Evolutionary conservation across 495 filamentous ascomycete genomes (phyloP), one percentile per base, ranked within the genome.

Genomic region (Parathielavia hyrcaniae): DNA sequence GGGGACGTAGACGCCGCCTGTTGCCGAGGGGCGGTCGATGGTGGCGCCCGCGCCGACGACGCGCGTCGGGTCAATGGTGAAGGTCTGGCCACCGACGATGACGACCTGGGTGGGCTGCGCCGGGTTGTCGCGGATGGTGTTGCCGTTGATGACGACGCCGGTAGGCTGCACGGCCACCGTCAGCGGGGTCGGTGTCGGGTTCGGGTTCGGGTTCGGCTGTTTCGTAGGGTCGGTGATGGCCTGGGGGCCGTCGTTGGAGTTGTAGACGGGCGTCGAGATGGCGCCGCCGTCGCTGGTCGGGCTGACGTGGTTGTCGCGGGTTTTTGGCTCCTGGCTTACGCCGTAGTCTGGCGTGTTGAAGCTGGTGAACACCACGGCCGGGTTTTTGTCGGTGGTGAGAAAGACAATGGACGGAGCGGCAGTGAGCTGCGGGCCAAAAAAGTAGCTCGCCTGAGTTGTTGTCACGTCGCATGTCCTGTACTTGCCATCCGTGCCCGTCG

Each of bases 381-480:
- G 76, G 45, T 79, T 79, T 58, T 77, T 79, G 50, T 78, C 76
- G 11, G 76, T 79, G 13, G 75, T 77, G 43, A 73, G 49, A 40
- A 77, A 66, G 13, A 64, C 71, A 40, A 78, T 55, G 10, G 70
- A 34, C 1, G 50, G 54, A 3, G 51, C 50, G 13, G 13, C 40
- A 41, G 30, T 50, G 10, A 53, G 61, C 44, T 63, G 55, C 1
- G 53, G 11, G 20, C 64, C 63, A 17, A 57, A 70, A 11, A n/a
- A 17, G 22, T n/a, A 65, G 22, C 50, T 62, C 17, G 58, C 49
- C n/a, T 60, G 64, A 4, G 60, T 59, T 6, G 55, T 60, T 1
- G 62, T 64, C 10, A 61, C 55, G 13, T 46, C 57, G 62, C 64
- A 69, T 17, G 60, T 67, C 19, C 45, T 39, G 32, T 66, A 59